Evolutionary conservation across 2,329 filamentous ascomycete genomes (phyloP).

Genomic region (Neurospora crassa): DNA sequence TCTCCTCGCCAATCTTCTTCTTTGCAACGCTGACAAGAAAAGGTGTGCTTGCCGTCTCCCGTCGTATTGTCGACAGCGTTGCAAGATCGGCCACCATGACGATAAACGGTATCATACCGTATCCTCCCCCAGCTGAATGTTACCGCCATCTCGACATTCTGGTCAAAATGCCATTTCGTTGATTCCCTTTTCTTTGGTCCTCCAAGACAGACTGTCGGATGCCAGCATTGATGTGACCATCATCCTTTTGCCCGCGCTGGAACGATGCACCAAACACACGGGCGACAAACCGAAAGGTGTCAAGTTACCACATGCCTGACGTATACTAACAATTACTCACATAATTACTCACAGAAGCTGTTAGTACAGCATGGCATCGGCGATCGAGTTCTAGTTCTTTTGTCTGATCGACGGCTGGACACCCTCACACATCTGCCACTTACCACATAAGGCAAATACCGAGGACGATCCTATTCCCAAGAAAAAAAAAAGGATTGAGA

Average conservation of each 20-base stretch:
- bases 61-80: not conserved
- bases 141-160: not conserved
- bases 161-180: not conserved
- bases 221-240: not conserved
- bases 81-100: not conserved
- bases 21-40: not conserved
- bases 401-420: not conserved
- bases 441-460: not conserved
- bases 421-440: not conserved
- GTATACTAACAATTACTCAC: not conserved
- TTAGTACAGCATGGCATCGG: not conserved
- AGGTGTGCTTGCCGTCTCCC: not conserved
- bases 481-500: not conserved
- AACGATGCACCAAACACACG: not conserved
- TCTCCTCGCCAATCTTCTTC: not conserved
- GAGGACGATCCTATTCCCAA: not conserved
- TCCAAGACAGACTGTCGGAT: not conserved
- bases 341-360: not conserved
- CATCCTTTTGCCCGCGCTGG: not conserved
- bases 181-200: not conserved
- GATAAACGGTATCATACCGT: not conserved
- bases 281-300: not conserved
- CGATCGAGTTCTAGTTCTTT: not conserved
- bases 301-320: not conserved
- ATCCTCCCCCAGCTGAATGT: not conserved